Evolutionary conservation across 768 basidiomycete species (phyloP).

Genomic region (Aureoboletus auriporus): DNA sequence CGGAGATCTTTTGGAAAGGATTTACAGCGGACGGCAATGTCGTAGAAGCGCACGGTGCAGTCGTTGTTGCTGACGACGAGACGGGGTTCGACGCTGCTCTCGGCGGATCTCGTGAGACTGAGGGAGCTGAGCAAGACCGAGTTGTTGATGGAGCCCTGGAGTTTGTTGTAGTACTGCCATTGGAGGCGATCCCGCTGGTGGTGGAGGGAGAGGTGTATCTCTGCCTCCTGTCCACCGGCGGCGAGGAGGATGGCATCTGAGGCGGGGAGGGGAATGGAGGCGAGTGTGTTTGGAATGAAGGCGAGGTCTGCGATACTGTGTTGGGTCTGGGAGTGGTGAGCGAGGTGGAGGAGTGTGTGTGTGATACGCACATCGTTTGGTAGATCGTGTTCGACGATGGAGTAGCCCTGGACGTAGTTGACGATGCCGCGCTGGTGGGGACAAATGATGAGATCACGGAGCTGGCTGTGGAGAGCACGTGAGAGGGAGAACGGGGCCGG

Average conservation of each 20-base stretch:
- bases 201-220: constrained; percentile 62
- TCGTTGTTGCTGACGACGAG: constrained; percentile 88
- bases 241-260: constrained; percentile 61
- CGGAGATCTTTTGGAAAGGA: constrained; percentile 39
- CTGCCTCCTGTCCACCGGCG: constrained; percentile 70
- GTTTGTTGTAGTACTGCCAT: constrained; percentile 55
- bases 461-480: constrained; percentile 45
- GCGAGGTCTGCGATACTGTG: constrained; percentile 48
- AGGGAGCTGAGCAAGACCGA: constrained; percentile 66
- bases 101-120: constrained; percentile 53
- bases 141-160: constrained; percentile 77
- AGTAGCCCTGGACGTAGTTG: constrained; percentile 51
- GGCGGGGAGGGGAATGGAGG: constrained; percentile 50
- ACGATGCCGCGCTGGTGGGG: constrained; percentile 62
- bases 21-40: constrained; percentile 55
- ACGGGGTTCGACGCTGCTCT: constrained; percentile 69
- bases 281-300: constrained; percentile 62
- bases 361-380: constrained; percentile 42
- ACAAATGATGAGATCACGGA: constrained; percentile 76
- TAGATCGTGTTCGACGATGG: constrained; percentile 62
- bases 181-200: constrained; percentile 4
- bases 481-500: constrained; percentile 6
- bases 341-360: constrained; percentile 7
- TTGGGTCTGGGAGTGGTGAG: constrained; percentile 33
- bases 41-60: constrained; percentile 73